Base-by-base conservation (phyloP, 1,139 yeast species). In the Candida dubliniensis region DNA sequence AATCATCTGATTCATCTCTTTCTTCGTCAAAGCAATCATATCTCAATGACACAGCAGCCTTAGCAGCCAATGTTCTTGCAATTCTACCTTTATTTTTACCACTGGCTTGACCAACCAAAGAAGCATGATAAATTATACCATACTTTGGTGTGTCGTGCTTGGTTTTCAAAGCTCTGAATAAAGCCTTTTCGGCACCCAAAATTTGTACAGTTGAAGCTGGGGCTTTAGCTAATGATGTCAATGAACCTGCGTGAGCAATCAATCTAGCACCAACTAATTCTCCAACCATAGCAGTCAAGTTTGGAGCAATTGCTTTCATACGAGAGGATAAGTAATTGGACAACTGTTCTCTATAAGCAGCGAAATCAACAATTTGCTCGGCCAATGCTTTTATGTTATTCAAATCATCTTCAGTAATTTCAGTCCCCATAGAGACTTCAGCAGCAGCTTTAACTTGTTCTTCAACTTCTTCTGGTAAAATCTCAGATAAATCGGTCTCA, bases 191-290 rank as follows among this genome's bases (percentile, higher is more conserved):
- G 55, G 99, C 99, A 73, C 99, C 99, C 66, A 95, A 81, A 61
- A 95, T 93, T 78, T 95, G 99, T 52, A 95, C 95, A 50, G 99
- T 93, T 18, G 99, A 93, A 46, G 99, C 99, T 57, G 99, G 98
- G 69, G 95, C 96, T 71, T 93, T 93, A 50, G 98, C 91, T 64
- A 93, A 77, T 69, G 89, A 89, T 55, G 97, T 90, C 66, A 93
- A 79, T 54, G 98, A 91, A 68, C 99, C 99, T 48, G 99, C 96
- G 64, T 93, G 99, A 41, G 99, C 91, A 57, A 93, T 93, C 63
- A 93, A 82, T 71, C 99, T 84, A 44, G 99, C 99, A 74, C 99
- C 99, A 51, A 93, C 95, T 63, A 91, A 90, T 76, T 93, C 99
- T 64, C 99, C 99, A 61, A 93, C 93, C 67, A 93, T 82, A 63